Evolutionary conservation across 177 flowering plant species (phyloP).

Genomic region (Vitis hybrid): DNA sequence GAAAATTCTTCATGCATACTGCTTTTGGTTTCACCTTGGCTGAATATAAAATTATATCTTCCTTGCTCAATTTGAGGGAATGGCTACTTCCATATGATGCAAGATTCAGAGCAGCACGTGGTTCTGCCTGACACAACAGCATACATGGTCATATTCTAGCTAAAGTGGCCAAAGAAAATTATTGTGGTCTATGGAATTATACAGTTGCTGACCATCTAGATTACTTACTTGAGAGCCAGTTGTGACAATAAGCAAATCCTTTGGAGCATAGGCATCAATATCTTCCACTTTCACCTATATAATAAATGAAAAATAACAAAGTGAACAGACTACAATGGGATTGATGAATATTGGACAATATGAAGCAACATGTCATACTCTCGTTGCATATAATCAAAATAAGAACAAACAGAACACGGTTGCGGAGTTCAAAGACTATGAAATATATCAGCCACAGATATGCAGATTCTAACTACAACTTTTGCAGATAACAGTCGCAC

Average conservation of each 20-base stretch:
- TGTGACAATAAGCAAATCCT: constrained; percentile 92
- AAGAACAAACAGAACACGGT: too few relatives aligned
- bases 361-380: too few relatives aligned
- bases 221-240: constrained; percentile 97
- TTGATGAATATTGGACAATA: too few relatives aligned
- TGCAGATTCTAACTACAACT: too few relatives aligned
- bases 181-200: not conserved
- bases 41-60: constrained; percentile 86
- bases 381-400: too few relatives aligned
- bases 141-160: constrained; percentile 29
- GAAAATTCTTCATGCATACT: not conserved
- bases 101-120: constrained; percentile 98
- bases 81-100: constrained; percentile 97
- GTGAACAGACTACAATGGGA: not conserved
- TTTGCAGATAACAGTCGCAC: too few relatives aligned
- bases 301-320: not conserved
- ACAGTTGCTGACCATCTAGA: constrained; percentile 4
- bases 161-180: constrained; percentile 5
- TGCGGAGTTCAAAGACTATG: too few relatives aligned
- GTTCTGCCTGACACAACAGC: constrained; percentile 88
- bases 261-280: constrained; percentile 92
- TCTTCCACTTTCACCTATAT: constrained; percentile 93
- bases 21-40: constrained; percentile 70
- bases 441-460: too few relatives aligned
- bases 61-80: constrained; percentile 84